phyloP scores from a whole-genome alignment of 2,329 filamentous ascomycete genomes.

The Diaporthe helianthi region DNA sequence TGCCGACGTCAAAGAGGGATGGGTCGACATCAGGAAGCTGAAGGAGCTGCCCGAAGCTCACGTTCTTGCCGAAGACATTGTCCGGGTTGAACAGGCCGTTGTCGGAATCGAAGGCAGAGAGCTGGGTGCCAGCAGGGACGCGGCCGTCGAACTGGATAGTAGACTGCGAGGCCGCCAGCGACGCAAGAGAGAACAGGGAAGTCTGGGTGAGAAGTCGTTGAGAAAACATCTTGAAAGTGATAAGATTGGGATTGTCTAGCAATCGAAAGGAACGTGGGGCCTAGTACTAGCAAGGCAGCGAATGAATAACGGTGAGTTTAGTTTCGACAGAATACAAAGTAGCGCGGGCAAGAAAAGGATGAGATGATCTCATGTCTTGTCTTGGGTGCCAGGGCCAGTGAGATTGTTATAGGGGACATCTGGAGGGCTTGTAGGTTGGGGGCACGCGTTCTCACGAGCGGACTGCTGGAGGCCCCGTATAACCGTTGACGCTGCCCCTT shows the following conservation, averaged over 20 bases:
- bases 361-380: background rate
- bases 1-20: constrained; percentile 54
- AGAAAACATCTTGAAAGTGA: constrained; percentile 19
- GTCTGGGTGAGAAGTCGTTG: constrained; percentile 17
- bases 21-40: constrained; percentile 50
- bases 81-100: constrained; percentile 57
- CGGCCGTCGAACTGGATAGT: constrained; percentile 55
- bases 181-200: constrained; percentile 15
- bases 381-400: background rate
- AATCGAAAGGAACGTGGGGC: constrained; percentile 26
- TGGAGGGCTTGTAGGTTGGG: constrained; percentile 9
- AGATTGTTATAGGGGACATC: constrained; percentile 29
- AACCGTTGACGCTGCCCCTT: constrained; percentile 19
- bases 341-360: constrained; percentile 3
- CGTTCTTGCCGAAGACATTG: constrained; percentile 60
- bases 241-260: constrained; percentile 2
- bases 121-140: constrained; percentile 47
- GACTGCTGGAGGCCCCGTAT: constrained; percentile 4
- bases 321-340: constrained; percentile 10
- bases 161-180: constrained; percentile 34
- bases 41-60: constrained; percentile 59
- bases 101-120: constrained; percentile 49
- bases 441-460: constrained; percentile 5
- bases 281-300: constrained; percentile 19
- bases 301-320: background rate